These are phyloP conservation scores for Pseudogymnoascus sp. DNA, from an alignment of 2,329 filamentous ascomycete species.

Conservation along the genomic window DNA sequence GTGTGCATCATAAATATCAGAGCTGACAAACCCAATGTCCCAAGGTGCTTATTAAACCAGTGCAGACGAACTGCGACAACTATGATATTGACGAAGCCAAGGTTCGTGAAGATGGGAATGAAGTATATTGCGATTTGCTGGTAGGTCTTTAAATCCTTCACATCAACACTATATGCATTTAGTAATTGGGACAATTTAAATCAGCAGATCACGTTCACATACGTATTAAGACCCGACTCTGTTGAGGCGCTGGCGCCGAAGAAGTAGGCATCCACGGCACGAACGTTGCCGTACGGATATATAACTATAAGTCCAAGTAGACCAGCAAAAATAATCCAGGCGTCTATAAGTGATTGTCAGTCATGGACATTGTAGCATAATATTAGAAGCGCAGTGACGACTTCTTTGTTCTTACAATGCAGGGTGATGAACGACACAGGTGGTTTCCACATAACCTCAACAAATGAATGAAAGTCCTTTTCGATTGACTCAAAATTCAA, in stretches of 20 bases:
- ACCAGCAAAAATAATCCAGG: conserved; percentile 32
- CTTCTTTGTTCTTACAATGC: background rate
- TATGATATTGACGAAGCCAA: conserved; percentile 33
- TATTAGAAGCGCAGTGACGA: background rate
- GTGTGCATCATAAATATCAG: background rate
- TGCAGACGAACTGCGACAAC: conserved; percentile 33
- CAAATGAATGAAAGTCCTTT: background rate
- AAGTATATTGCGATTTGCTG: conserved; percentile 36
- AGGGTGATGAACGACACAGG: background rate
- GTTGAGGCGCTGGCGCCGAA: conserved; percentile 42
- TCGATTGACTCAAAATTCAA: background rate
- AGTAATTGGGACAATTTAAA: background rate
- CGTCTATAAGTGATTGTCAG: conserved; percentile 27
- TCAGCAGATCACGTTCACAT: conserved; percentile 16
- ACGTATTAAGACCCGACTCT: conserved; percentile 44
- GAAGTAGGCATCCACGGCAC: conserved; percentile 40
- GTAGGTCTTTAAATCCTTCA: conserved; percentile 33
- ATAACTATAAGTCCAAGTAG: conserved; percentile 32
- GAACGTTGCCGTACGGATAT: conserved; percentile 33
- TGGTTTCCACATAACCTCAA: background rate
- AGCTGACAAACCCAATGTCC: conserved; percentile 15
- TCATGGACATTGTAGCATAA: background rate
- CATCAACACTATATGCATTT: background rate
- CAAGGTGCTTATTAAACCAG: conserved; percentile 34
- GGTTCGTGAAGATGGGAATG: conserved; percentile 32